Percentiles rank a stretch among this genome's conserved stretches.
These are phyloP conservation scores for Amanita fuliginea DNA, from an alignment of 768 basidiomycete species.

Conservation along the genomic window DNA sequence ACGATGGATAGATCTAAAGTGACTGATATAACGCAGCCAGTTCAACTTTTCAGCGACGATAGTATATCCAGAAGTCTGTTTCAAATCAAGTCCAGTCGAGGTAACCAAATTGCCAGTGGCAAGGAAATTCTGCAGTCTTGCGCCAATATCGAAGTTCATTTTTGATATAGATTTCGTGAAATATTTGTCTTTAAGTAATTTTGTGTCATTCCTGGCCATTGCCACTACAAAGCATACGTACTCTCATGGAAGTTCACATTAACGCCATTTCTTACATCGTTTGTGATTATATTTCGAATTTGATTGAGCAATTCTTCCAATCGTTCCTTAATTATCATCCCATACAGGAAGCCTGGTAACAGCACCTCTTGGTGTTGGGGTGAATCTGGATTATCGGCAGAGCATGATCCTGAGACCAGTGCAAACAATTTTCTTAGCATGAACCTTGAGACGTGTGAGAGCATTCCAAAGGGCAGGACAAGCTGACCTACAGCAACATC, in stretches of 20 bases:
- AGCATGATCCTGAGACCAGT: conserved; percentile 81
- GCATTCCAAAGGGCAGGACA: neutral
- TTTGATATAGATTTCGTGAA: conserved; percentile 63
- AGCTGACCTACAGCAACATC: conserved; percentile 70
- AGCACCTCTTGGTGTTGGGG: conserved; percentile 98
- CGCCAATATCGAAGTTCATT: conserved; percentile 87
- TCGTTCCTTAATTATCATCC: conserved; percentile 97
- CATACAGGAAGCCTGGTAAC: conserved; percentile 84
- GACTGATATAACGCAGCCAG: conserved; percentile 96
- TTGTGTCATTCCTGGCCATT: neutral
- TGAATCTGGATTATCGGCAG: conserved; percentile 95
- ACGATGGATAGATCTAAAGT: conserved; percentile 97
- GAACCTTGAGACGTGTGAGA: conserved; percentile 43
- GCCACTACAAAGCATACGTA: conserved; percentile 24
- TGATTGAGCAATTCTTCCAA: conserved; percentile 81
- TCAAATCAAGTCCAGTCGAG: conserved; percentile 89
- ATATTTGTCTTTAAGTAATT: conserved; percentile 52
- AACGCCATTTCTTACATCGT: conserved; percentile 69
- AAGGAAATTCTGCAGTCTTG: conserved; percentile 85
- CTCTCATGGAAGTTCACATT: conserved; percentile 85
- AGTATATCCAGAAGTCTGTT: conserved; percentile 97
- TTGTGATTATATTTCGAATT: conserved; percentile 55
- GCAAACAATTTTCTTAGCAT: conserved; percentile 96
- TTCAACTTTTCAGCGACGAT: conserved; percentile 99
- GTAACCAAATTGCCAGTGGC: conserved; percentile 96